Evolutionary conservation across 805 yeast species (phyloP), one percentile per base, ranked within the genome.

Genomic region (Jamesozyma gamospora): DNA sequence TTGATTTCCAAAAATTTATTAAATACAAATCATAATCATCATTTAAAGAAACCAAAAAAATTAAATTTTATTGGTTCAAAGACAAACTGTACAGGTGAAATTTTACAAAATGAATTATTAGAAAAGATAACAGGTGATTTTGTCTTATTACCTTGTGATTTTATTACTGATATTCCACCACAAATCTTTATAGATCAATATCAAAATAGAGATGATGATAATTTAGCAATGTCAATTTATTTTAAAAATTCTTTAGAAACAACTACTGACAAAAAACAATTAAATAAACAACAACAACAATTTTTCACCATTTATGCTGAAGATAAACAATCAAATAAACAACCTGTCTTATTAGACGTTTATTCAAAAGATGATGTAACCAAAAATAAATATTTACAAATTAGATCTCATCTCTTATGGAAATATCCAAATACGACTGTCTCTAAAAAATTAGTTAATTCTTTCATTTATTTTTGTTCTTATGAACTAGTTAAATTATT

Each of bases 121-220:
- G 66, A 63, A 9, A 56, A 62, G 39, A 52, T 64, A 25, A 47
- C 56, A 38, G 53, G 69, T 27, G 79, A 79, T 55, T 79, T 86
- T 53, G 84, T 87, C n/a, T 61, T 92, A 26, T 63, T 92, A 40
- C 96, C 97, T 7, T 90, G 96, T 64, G 98, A 94, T 60, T 84
- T 92, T 56, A 69, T 94, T 39, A 87, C 97, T 2, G 90, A 88
- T 56, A 67, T 90, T 29, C 95, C 95, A 3, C 95, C 97, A 10
- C 90, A 84, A 52, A 80, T 81, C 15, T 69, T 92, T 26, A 76
- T 87, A 34, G 95, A 90, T 54, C 82, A 81, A 37, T 88, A 79
- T 58, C 70, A 96, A 52, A 79, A 79, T 48, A 77, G 79, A 51
- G 75, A 73, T 17, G 80, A 74, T 31, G 63, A 67, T 24, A 85